phyloP scores from a whole-genome alignment of 1,284 basidiomycete species.

The Leccinum griseonigrum region DNA sequence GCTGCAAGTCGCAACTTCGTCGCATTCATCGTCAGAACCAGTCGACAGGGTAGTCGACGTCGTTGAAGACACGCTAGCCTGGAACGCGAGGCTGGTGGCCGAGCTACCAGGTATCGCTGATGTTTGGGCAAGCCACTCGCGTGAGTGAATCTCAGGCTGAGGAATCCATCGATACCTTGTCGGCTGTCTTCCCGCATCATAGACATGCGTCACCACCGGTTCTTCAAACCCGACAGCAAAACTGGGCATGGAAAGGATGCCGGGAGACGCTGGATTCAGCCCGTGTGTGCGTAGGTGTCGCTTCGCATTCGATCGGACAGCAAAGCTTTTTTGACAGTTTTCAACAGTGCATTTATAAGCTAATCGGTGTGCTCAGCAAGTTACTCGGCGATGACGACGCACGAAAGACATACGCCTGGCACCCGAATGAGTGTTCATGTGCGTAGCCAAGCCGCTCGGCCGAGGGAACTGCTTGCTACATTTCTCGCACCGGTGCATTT shows the following conservation, averaged over 20 bases:
- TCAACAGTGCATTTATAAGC: constrained; percentile 50
- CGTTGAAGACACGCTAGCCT: constrained; percentile 28
- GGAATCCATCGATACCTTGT: constrained; percentile 43
- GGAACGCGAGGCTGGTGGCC: constrained; percentile 18
- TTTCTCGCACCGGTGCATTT: constrained; percentile 51
- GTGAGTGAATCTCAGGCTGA: constrained; percentile 36
- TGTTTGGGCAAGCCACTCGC: constrained; percentile 15
- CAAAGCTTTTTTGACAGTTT: constrained; percentile 52
- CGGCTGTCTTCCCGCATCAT: constrained; percentile 40
- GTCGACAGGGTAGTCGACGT: constrained; percentile 25
- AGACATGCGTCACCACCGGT: constrained; percentile 42
- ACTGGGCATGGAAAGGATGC: constrained; percentile 25
- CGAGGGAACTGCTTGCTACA: constrained; percentile 61
- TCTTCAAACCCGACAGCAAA: constrained; percentile 46
- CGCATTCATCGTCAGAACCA: constrained; percentile 28
- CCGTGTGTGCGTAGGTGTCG: constrained; percentile 58
- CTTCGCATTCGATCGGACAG: constrained; percentile 61
- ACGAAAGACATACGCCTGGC: constrained; percentile 48
- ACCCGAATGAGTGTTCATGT: constrained; percentile 67
- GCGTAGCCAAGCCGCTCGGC: constrained; percentile 61
- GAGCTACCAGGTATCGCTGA: constrained; percentile 19
- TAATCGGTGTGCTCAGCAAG: constrained; percentile 25
- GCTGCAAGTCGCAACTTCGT: constrained; percentile 13
- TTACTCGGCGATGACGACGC: constrained; percentile 2
- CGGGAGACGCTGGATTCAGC: constrained; percentile 31